Base-by-base conservation (phyloP, 2,329 filamentous ascomycete species). In the Coniochaeta prunicola region DNA sequence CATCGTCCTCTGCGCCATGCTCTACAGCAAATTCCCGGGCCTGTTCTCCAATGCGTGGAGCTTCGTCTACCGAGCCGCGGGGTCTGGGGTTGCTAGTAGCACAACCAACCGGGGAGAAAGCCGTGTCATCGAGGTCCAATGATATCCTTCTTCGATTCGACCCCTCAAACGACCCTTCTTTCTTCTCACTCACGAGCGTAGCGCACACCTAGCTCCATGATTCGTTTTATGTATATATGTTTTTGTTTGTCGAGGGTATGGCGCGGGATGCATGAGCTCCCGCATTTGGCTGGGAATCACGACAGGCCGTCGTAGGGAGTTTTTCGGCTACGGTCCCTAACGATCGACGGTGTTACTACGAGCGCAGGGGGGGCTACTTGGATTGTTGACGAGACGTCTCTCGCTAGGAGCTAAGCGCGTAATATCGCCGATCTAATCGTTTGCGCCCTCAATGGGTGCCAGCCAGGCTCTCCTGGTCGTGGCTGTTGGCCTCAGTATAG, bases 1-100 rank as follows among this genome's bases (percentile, higher is more conserved):
- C 24, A 63, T 77, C 60, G 76, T 81, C 67, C 65, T 80, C 55
- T 75, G 74, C 62, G 76, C 77, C 36, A 79, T 80, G 75, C 68
- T 80, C 26, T 81, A 78, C 66, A 79, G 48, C 40, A 54, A 33
- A 36, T 53, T 60, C 12, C 59, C 61, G 2, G 34, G 55, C 56
- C 24, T 61, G 8, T 58, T 62, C 40, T 53, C 50, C 19, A 40
- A 21, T n/a, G 53, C 48, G 2, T 54, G 53, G 53, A 54, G 36
- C 53, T 30, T 50, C 15, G 45, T 28, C 45, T 50, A 50, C 45
- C 7, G 30, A 5, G 24, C 13, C 12, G 45, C 45, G 2, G 45
- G 24, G 24, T 50, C 45, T 26, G n/a, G 13, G 45, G 45, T 50
- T 15, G 45, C 24, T 12, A 50, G 45, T 26, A 21, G 13, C 24